Evolutionary conservation across 176 grass and related monocot species (phyloP).

Genomic region (Carex parvula): DNA sequence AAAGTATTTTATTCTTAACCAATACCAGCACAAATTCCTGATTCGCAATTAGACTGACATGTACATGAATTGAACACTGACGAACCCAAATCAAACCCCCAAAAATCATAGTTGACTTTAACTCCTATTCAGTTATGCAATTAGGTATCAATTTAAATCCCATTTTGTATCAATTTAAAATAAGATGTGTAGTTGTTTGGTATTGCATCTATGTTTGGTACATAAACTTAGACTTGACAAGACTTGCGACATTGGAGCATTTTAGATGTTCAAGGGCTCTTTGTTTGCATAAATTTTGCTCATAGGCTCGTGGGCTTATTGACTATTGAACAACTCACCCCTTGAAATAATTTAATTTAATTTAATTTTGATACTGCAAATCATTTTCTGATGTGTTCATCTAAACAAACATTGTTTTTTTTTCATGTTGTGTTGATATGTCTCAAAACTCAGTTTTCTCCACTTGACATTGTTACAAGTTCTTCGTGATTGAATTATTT

Average conservation of each 20-base stretch:
- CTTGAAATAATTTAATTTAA: background rate
- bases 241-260: background rate
- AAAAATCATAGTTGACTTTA: background rate
- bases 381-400: background rate
- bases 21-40: background rate
- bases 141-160: background rate
- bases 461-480: background rate
- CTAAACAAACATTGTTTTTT: background rate
- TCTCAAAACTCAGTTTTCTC: background rate
- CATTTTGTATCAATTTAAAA: no score
- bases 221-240: background rate
- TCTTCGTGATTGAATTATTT: background rate
- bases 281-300: background rate
- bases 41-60: conserved; percentile 14
- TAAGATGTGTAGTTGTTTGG: background rate
- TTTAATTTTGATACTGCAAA: background rate
- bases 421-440: background rate
- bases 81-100: background rate
- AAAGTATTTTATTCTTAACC: background rate
- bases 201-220: background rate
- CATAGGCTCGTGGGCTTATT: background rate
- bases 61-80: background rate
- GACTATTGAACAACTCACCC: background rate
- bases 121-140: background rate
- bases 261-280: background rate